A percentile compares a stretch with the other conserved stretches of the same genome.
Evolutionary conservation across 768 basidiomycete genomes (phyloP).

Genomic region (Udeniomyces megalosporus): DNA sequence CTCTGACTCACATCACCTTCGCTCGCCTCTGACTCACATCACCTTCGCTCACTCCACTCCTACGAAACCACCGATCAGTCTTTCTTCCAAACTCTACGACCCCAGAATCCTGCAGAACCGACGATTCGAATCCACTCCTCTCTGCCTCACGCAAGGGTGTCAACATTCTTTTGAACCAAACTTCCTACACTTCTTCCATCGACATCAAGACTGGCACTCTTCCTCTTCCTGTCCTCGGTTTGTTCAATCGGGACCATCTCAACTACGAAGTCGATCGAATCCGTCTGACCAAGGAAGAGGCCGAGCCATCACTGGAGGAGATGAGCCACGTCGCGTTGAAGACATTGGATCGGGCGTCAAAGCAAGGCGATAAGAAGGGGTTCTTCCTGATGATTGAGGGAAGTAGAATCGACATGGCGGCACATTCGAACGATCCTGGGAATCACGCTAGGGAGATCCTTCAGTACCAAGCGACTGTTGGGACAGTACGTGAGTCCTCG

Average conservation of each 20-base stretch:
- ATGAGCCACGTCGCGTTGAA: slow-evolving; percentile 20
- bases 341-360: slow-evolving; percentile 11
- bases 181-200: slow-evolving; percentile 14
- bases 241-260: slow-evolving; percentile 22
- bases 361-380: slow-evolving; percentile 11
- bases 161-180: slow-evolving; percentile 15
- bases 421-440: slow-evolving; percentile 3
- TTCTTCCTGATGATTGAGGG: slow-evolving; percentile 25
- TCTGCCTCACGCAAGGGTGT: slow-evolving; percentile 2
- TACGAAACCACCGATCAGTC: not conserved
- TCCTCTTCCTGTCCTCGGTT: slow-evolving; percentile 17
- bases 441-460: slow-evolving; percentile 18
- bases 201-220: slow-evolving; percentile 8
- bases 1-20: too few species aligned
- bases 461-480: slow-evolving; percentile 21
- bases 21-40: too few species aligned
- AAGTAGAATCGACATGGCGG: slow-evolving; percentile 21
- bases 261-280: slow-evolving; percentile 23
- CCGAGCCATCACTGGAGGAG: slow-evolving; percentile 20
- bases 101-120: slow-evolving; percentile 18
- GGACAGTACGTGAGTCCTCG: slow-evolving; percentile 17
- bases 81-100: not conserved
- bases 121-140: slow-evolving; percentile 18
- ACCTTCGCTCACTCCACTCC: too few species aligned
- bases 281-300: slow-evolving; percentile 4